Evolutionary conservation across 306 rosid genomes (phyloP), one percentile per base, ranked within the genome.

Genomic region (Mimosa pudica): DNA sequence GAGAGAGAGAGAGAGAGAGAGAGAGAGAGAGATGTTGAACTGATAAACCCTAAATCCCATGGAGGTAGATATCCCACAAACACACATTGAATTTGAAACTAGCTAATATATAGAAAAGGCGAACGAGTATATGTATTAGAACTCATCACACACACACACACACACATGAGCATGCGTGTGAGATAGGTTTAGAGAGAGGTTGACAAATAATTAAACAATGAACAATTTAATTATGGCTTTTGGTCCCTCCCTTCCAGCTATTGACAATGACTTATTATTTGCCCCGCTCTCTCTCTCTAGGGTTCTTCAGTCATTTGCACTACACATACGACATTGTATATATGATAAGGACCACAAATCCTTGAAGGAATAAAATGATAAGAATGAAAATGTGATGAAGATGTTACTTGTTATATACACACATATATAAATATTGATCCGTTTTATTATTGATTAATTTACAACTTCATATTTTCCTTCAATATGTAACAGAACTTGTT

Each of bases 161-260:
- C 30, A 24, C 30, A 24, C 1, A 24, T 24, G 30, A 24, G 0
- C 30, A 24, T 24, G 30, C 30, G 0, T 11, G 35, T 1, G 65
- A 35, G 20, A 52, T 5, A 52, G 58, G 20, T 18, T 6, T 17
- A 54, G 61, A 9, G n/a, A 69, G 36, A 42, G 73, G 82, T 83
- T 9, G 18, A 16, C 20, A 38, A 36, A 13, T 65, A 41, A 76
- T 87, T 86, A 86, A 83, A 85, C 10, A 8, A 60, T 18, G 7
- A 60, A 60, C 10, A 20, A 60, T 20, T 20, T 60, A n/a, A 24
- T 60, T 80, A 79, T 77, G 81, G 18, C 78, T 67, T 75, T 80
- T 85, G 82, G 87, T 67, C 73, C 55, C 14, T 44, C 73, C 68
- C 84, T 82, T 86, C 84, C 97, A 88, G 92, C 97, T 91, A 88